These are phyloP conservation scores for Lodderomyces pseudojiufengensis DNA, from an alignment of 1,139 yeast species.

Conservation along the genomic window DNA sequence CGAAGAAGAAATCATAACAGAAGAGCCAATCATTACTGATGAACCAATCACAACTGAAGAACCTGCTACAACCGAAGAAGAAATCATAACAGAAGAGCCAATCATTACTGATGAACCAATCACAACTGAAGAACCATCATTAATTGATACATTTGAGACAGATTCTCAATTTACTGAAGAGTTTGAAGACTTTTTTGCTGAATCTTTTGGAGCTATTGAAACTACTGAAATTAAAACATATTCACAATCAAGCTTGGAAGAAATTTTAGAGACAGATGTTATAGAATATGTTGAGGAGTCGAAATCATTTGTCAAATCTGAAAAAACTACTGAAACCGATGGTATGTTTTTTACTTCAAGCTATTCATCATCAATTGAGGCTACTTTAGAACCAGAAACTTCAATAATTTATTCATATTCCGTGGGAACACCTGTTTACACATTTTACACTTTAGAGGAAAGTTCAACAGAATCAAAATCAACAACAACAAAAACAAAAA, in stretches of 20 bases:
- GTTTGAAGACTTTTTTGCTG: too few species aligned
- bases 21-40: background rate
- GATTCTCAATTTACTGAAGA: too few species aligned
- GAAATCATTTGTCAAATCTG: background rate
- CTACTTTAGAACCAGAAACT: background rate
- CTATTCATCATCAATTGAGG: background rate
- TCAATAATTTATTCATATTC: background rate
- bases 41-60: background rate
- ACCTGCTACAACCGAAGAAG: background rate
- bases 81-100: background rate
- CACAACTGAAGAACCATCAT: background rate
- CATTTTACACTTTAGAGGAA: too few species aligned
- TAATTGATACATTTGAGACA: background rate
- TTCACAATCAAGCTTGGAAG: background rate
- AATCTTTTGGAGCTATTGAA: background rate
- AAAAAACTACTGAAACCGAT: background rate
- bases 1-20: slow-evolving; percentile 2
- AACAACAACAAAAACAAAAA: too few species aligned
- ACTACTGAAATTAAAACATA: background rate
- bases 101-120: too few species aligned
- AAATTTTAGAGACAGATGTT: too few species aligned
- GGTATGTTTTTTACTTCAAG: background rate
- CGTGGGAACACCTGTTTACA: background rate
- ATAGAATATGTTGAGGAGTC: background rate
- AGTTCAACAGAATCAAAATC: too few species aligned